Percentiles rank a stretch among this genome's conserved stretches.
Conservation (phyloP, 176 grass and related monocot species). For the Themeda triandra region DNA sequence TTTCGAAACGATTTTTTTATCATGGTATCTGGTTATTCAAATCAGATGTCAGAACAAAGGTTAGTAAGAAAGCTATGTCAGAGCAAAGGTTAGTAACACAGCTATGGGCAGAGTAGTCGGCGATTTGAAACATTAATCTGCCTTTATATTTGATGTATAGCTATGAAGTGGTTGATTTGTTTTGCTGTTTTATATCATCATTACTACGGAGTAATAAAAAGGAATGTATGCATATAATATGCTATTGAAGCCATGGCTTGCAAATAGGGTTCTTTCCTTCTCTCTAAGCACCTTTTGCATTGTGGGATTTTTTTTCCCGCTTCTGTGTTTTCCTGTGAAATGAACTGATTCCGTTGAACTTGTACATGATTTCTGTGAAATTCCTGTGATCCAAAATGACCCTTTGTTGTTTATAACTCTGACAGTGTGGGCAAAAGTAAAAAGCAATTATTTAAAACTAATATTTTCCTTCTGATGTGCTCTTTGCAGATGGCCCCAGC, state of each 20-base stretch:
- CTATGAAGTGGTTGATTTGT: neutral
- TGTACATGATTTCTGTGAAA: neutral
- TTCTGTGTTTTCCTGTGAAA: neutral
- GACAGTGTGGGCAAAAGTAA: neutral
- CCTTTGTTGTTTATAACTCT: neutral
- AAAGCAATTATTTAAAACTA: neutral
- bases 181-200: neutral
- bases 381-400: neutral
- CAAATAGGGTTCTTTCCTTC: too few relatives aligned
- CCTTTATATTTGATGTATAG: neutral
- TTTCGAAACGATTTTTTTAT: neutral
- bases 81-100: too few relatives aligned
- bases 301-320: neutral
- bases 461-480: neutral
- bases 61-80: too few relatives aligned
- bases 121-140: neutral
- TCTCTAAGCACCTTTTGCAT: neutral
- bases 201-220: neutral
- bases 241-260: neutral
- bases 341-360: neutral
- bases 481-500: conserved; percentile 33
- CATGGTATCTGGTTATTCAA: neutral
- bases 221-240: neutral
- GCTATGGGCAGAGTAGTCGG: neutral
- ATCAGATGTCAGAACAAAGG: neutral